Base-by-base conservation (phyloP, 225 moss, liverwort and hornwort genomes). In the Sphagnum contortum region DNA sequence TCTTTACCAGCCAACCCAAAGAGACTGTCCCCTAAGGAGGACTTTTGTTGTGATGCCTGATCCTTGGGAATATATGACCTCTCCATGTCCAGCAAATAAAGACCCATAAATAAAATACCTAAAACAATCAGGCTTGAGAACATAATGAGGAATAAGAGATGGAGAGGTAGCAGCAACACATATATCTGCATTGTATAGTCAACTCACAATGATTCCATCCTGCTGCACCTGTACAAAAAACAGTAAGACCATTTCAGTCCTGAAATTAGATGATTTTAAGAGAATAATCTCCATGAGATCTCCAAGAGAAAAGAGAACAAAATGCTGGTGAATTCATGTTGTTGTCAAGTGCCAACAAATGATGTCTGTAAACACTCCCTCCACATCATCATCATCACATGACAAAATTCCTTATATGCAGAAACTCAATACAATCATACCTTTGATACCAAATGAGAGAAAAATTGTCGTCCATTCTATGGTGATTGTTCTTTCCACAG, bases 121-220 rank as follows among this genome's bases (percentile, higher is more conserved):
- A 87, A 3, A 11, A 91, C 54, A 3, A 84, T 52, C 12, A 86
- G 86, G 3, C 88, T 87, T 12, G 46, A 67, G 9, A 82, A 54
- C 83, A 83, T 81, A 59, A 87, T 68, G 69, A 91, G 72, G 44
- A 89, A 69, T 80, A 91, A 89, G 55, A 66, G 62, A 8, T 81
- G 84, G 1, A 87, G 53, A 10, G 91, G 89, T 3, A 91, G 75
- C 50, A 86, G 81, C 10, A 91, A 71, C 0, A 75, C 47, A 60
- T 87, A 91, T 87, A 72, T 89, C 89, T 58, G 73, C 55, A 55
- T 91, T 87, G 76, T 80, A 81, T 8, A 80, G 53, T 29, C 78
- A 77, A 64, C 60, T 66, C 64, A 74, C 9, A 4, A 81, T 29
- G 8, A 57, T 54, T 4, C 48, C 75, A 7, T 72, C 76, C 5